Base-by-base conservation (phyloP, 2,329 filamentous ascomycete genomes). In the Mycosphaerella sp. region DNA sequence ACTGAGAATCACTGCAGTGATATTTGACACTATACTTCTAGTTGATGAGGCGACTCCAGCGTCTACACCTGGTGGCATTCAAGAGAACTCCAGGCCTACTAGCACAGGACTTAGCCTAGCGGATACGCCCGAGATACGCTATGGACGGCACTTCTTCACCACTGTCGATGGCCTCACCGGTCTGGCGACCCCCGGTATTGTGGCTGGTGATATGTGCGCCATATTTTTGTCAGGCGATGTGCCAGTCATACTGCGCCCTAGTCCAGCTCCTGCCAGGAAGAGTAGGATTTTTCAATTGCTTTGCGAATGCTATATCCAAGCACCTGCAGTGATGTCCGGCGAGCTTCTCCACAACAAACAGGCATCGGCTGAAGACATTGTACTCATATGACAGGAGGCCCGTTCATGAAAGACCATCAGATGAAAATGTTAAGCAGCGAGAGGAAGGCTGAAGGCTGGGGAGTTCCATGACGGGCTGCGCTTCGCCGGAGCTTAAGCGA, bases 201-300 rank as follows among this genome's bases (percentile, higher is more conserved):
- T 45, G 4, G 44, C 55, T 7, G 60, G 62, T 3, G 66, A 67
- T 43, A 41, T 57, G 10, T 32, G 65, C 12, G 65, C 61, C 1
- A 54, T 67, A 2, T 26, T 67, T 8, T 47, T 66, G 2, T 64
- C 64, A 8, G 64, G 63, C 2, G 66, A 68, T 49, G 65, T 67
- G 6, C 66, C 65, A 5, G 58, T 67, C 14, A 53, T 66, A 2
- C 51, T 68, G n/a, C 63, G 65, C 12, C 60, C 48, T n/a, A 43
- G 26, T 45, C 46, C 41, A 5, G 51, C 58, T 31, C 23, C 48
- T 23, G 55, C 56, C 40, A 50, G 47, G 21, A 58, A 58, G 31
- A 44, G 52, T 8, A 61, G 55, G 41, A 54, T 57, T 5, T 67
- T 59, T 50, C 50, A 51, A n/a, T 50, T 67, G 41, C 55, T 67